Base-by-base conservation (phyloP, 75 land plant genomes). In the Chamaecyparis obtusa region DNA sequence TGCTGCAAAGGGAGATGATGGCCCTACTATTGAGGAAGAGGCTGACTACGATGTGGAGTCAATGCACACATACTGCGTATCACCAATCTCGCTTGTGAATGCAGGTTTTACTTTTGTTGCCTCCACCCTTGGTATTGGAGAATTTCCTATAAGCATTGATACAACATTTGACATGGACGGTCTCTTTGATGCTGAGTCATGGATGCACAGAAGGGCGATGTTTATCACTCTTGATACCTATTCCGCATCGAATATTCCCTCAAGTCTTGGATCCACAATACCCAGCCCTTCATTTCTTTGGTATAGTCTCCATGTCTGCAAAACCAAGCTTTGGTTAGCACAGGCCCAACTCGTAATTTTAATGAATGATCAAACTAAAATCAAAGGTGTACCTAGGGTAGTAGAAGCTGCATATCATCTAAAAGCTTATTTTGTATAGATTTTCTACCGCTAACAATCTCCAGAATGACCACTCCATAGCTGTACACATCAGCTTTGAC, bases 121-220 rank as follows among this genome's bases (percentile, higher is more conserved):
- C 19, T 57, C 55, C 55, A 51, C 64, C 64, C 64, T 57, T 21
- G 24, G 24, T 21, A 57, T 17, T 57, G 64, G 64, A 21, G 64
- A 57, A 57, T 21, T 17, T 1, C 64, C 11, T 10, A 33, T n/a
- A n/a, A 92, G 81, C 88, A 90, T 81, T 17, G 86, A 77, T 10
- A 90, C 84, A 1, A 92, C 88, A 9, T 84, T 33, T 7, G 92
- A 90, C 93, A 92, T 92, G 35, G 90, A 6, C 15, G 93, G 93
- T 15, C 93, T 85, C 86, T 86, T 76, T 57, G 83, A 43, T 32
- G 88, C 75, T 0, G 81, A 60, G 17, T 85, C 92, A 69, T 90
- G 90, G 1, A 89, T 87, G 86, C 92, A 92, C 17, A 92, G 82
- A 5, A 92, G 86, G 9, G 90, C 92, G 3, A 92, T 46, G n/a